A percentile compares a stretch with the other conserved stretches of the same genome.
Evolutionary conservation across 306 rosid species (phyloP).

Genomic region (Trifolium fragiferum): DNA sequence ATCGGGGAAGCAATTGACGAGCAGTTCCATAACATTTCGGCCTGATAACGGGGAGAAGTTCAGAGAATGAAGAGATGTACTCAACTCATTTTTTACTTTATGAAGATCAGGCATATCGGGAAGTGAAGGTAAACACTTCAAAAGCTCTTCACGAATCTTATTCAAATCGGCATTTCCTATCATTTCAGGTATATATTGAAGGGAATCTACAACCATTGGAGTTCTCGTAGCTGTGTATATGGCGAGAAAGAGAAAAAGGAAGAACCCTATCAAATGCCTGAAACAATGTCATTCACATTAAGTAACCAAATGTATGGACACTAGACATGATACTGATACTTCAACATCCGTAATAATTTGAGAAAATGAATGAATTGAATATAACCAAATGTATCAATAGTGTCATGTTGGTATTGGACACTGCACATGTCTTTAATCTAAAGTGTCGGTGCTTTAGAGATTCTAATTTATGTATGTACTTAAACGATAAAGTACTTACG

Average conservation of each 20-base stretch:
- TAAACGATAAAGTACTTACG: constrained; percentile 49
- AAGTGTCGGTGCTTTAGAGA: background rate
- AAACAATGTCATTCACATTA: constrained; percentile 34
- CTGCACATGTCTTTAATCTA: no score
- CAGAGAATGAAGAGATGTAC: constrained; percentile 46
- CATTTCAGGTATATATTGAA: constrained; percentile 47
- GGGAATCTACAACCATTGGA: constrained; percentile 52
- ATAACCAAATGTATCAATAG: no score
- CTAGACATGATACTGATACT: no score
- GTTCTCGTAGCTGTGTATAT: constrained; percentile 57
- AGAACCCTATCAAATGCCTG: constrained; percentile 80
- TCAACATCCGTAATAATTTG: no score
- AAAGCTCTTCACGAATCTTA: constrained; percentile 52
- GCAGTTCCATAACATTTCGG: constrained; percentile 50
- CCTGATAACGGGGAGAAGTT: constrained; percentile 53
- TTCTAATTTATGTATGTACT: background rate
- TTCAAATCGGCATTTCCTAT: constrained; percentile 50
- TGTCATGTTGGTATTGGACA: background rate
- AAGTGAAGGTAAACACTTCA: constrained; percentile 56
- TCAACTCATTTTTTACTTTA: constrained; percentile 43
- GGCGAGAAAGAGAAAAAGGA: constrained; percentile 66
- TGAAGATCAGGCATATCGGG: constrained; percentile 50
- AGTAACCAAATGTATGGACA: background rate
- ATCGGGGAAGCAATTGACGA: constrained; percentile 54
- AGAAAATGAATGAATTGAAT: no score